A percentile compares a stretch with the other conserved stretches of the same genome.
Evolutionary conservation across 306 rosid genomes (phyloP).

Genomic region (Abrus precatorius): DNA sequence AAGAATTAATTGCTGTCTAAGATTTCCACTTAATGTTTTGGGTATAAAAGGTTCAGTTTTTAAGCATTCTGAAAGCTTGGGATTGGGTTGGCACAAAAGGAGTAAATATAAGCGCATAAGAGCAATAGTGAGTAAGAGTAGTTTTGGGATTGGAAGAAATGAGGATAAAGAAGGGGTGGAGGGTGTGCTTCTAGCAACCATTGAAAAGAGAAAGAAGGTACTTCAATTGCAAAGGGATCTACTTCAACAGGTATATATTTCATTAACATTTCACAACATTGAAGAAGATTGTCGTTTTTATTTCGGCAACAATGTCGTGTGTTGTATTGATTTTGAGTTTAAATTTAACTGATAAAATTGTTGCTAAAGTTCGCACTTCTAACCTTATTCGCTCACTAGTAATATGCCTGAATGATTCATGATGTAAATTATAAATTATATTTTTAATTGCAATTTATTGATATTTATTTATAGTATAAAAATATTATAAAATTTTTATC

Average conservation of each 20-base stretch:
- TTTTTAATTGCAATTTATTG: no score
- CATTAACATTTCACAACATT: no score
- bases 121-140: conserved; percentile 44
- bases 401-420: no score
- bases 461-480: no score
- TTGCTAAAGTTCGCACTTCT: no score
- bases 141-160: conserved; percentile 36
- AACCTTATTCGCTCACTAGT: no score
- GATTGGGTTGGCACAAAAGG: conserved; percentile 40
- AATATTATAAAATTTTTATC: no score
- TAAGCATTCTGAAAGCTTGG: conserved; percentile 17
- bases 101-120: conserved; percentile 46
- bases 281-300: no score
- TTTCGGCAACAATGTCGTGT: no score
- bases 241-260: conserved; percentile 67
- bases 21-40: conserved; percentile 1
- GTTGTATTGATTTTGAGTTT: no score
- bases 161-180: conserved; percentile 56
- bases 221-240: conserved; percentile 71
- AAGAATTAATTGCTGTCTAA: conserved; percentile 27
- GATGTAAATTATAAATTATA: no score
- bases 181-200: conserved; percentile 60
- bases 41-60: not conserved
- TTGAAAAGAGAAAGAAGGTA: conserved; percentile 75
- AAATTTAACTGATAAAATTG: no score